Conservation (phyloP, 2,329 filamentous ascomycete genomes). For the Beauveria caledonica region DNA sequence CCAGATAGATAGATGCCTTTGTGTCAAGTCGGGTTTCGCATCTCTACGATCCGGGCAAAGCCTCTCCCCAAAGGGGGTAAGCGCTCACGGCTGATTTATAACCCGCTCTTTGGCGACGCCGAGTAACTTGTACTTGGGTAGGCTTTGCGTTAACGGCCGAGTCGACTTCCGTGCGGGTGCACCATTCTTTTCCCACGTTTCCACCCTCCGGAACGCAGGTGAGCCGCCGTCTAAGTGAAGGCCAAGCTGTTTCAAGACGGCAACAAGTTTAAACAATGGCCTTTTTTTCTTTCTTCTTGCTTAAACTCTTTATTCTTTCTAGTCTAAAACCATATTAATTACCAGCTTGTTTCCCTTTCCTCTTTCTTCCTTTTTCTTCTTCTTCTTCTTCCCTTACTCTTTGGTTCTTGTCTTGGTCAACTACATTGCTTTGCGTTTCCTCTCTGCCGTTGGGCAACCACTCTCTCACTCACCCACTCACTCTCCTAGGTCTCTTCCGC, state of each 20-base stretch:
- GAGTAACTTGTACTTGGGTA: no score
- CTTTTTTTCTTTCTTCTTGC: neutral
- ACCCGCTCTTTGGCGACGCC: neutral
- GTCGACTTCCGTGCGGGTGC: neutral
- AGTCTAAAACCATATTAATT: no score
- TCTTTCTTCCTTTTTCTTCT: no score
- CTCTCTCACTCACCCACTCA: neutral
- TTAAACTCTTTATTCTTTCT: no score
- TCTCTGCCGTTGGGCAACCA: neutral
- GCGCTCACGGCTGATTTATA: no score
- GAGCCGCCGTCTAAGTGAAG: conserved; percentile 3
- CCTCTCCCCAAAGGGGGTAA: no score
- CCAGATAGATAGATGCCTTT: no score
- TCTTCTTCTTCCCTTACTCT: no score
- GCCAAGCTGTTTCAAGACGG: conserved; percentile 6
- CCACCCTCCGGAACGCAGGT: neutral
- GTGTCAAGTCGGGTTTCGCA: conserved; percentile 5
- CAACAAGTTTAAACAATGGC: neutral
- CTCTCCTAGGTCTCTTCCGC: neutral
- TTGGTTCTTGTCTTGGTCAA: neutral
- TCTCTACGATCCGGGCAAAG: neutral
- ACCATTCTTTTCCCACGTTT: neutral
- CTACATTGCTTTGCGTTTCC: neutral
- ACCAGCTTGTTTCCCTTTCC: no score
- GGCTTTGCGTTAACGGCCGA: neutral